Evolutionary conservation across 306 rosid species (phyloP).

Genomic region (Leucaena leucocephala): DNA sequence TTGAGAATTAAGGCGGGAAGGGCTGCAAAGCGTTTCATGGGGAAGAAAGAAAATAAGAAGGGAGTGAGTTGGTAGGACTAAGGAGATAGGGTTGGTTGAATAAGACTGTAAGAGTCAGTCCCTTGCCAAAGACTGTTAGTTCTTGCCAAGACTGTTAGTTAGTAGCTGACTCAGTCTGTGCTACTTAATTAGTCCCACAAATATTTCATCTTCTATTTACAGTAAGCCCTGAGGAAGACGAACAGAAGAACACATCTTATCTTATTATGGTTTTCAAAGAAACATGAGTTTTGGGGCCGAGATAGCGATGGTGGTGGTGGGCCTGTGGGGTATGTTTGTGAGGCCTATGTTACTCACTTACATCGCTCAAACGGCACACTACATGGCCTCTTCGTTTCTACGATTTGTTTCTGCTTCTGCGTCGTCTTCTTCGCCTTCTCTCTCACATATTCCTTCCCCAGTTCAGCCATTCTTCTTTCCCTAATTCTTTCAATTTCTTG

Average conservation of each 20-base stretch:
- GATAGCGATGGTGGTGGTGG: slow-evolving; percentile 35
- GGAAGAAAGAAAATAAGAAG: not conserved
- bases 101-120: not conserved
- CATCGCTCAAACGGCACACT: slow-evolving; percentile 24
- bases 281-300: slow-evolving; percentile 43
- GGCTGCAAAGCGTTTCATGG: too few relatives aligned
- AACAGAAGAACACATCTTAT: not conserved
- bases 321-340: slow-evolving; percentile 48
- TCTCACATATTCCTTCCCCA: not conserved
- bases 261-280: not conserved
- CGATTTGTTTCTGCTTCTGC: not conserved
- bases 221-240: too few relatives aligned
- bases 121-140: not conserved
- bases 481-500: not conserved
- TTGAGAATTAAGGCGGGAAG: too few relatives aligned
- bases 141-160: not conserved
- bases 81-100: not conserved
- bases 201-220: too few relatives aligned
- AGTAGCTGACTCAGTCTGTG: too few relatives aligned
- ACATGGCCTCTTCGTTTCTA: slow-evolving; percentile 9
- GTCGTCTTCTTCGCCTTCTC: not conserved
- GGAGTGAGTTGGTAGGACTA: not conserved
- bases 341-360: slow-evolving; percentile 44
- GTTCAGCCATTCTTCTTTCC: not conserved
- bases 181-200: too few relatives aligned